Evolutionary conservation across 257 asterid genomes (phyloP).

Genomic region (Nicotiana otophora): DNA sequence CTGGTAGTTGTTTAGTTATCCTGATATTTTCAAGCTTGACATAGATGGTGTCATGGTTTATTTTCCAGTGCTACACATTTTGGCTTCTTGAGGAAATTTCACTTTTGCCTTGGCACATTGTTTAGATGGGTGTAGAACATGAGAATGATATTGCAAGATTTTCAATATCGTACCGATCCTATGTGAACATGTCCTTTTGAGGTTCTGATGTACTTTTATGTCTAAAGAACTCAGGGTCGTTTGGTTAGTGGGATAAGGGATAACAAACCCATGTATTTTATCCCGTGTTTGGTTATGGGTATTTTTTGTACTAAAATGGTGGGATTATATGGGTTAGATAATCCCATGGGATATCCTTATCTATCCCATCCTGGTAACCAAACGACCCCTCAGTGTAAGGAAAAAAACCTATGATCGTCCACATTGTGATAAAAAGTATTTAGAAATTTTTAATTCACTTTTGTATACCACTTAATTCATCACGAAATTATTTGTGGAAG

Average conservation of each 20-base stretch:
- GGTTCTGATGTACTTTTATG: not conserved
- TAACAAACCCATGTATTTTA: no score
- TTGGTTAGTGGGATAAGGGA: no score
- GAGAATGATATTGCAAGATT: not conserved
- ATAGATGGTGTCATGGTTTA: not conserved
- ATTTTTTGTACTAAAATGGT: no score
- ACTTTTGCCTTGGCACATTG: not conserved
- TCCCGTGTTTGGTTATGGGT: no score
- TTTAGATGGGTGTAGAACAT: not conserved
- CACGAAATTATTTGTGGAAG: not conserved
- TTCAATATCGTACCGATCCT: not conserved
- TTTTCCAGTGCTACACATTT: not conserved
- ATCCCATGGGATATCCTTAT: no score
- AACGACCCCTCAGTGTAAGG: not conserved
- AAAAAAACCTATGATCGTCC: not conserved
- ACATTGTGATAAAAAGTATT: not conserved
- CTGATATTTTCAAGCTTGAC: not conserved
- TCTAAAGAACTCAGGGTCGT: not conserved
- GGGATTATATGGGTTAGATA: no score
- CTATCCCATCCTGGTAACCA: no score
- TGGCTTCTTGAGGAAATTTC: not conserved
- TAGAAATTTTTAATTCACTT: not conserved
- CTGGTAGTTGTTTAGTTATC: not conserved
- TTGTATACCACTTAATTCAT: not conserved
- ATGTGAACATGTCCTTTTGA: not conserved